Base-by-base conservation (phyloP, 176 grass and related monocot genomes). In the Aegilops sharonensis region DNA sequence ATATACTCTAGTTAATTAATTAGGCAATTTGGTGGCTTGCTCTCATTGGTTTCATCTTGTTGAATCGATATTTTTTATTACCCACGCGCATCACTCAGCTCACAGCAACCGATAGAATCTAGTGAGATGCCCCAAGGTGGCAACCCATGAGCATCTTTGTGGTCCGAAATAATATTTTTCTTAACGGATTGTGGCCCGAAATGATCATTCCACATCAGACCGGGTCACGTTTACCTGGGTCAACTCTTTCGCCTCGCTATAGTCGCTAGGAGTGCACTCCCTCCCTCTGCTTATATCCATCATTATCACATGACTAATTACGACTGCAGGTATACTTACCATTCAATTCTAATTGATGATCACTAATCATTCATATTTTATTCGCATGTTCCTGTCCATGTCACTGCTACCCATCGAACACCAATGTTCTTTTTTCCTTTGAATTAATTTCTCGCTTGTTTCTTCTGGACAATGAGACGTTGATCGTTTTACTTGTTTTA, bases 21-120 rank as follows among this genome's bases (percentile, higher is more conserved):
- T 62, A 73, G 23, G 40, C 18, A 23, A 17, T 3, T 47, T 18
- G 40, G 60, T 87, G 86, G 79, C 79, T 24, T 59, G 1, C 1
- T 34, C 11, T 34, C 39, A 78, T 69, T 88, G 79, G 43, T 82
- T 42, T 78, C 72, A n/a, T 84, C 56, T 15, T 14, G 18, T 36
- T 9, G 29, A 25, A 31, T 32, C 1, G 8, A 67, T 68, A 21
- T 64, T 29, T 74, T 72, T 27, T 40, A 42, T 43, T 31, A 56
- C 15, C 9, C 81, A 60, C 54, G 45, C 20, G 50, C 13, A 60
- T 80, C 13, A 25, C 9, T 66, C 35, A 1, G 15, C 67, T 25
- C 47, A 50, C 3, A 70, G 3, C 67, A 70, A 10, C 67, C 5
- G 36, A 72, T n/a, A 43, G 68, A 71, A 72, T 72, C 36, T 42